These are phyloP conservation scores for Handroanthus guayacan DNA, from an alignment of 257 asterid species.

Conservation along the genomic window DNA sequence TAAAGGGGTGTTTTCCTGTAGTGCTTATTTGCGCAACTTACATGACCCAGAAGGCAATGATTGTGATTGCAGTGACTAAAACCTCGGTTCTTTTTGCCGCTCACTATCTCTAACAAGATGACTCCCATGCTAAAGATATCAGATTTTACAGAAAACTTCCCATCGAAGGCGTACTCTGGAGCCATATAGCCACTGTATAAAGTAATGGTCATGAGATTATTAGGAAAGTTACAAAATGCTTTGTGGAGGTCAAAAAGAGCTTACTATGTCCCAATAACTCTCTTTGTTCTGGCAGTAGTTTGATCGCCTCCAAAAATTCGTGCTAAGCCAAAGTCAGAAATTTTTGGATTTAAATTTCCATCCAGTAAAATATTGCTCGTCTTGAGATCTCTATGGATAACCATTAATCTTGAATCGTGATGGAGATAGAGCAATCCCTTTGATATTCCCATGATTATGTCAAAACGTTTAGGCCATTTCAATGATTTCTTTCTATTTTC, in stretches of 20 bases:
- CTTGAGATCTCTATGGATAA: conserved; percentile 51
- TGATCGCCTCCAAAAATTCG: conserved; percentile 44
- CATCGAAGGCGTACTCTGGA: conserved; percentile 53
- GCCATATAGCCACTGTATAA: conserved; percentile 59
- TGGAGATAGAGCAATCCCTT: conserved; percentile 54
- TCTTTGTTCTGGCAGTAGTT: conserved; percentile 31
- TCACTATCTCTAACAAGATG: conserved; percentile 51
- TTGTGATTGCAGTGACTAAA: conserved; percentile 36
- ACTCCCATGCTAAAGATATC: conserved; percentile 58
- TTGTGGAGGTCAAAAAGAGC: not conserved
- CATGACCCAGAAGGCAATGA: conserved; percentile 45
- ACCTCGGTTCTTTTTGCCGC: conserved; percentile 49
- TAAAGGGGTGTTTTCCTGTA: not conserved
- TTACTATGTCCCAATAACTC: conserved; percentile 54
- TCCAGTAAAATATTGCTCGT: conserved; percentile 51
- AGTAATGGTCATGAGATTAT: not conserved
- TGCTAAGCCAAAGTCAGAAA: conserved; percentile 48
- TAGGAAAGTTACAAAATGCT: not conserved
- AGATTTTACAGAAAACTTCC: conserved; percentile 50
- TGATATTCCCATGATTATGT: conserved; percentile 50
- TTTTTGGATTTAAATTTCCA: conserved; percentile 40
- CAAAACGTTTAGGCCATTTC: conserved; percentile 39
- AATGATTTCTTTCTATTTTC: conserved; percentile 7
- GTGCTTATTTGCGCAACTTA: conserved; percentile 27
- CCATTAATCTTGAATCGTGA: conserved; percentile 49